Percentiles rank a stretch among this genome's conserved stretches.
Conservation (phyloP, 805 yeast species). For the Ogataea salicorniae region DNA sequence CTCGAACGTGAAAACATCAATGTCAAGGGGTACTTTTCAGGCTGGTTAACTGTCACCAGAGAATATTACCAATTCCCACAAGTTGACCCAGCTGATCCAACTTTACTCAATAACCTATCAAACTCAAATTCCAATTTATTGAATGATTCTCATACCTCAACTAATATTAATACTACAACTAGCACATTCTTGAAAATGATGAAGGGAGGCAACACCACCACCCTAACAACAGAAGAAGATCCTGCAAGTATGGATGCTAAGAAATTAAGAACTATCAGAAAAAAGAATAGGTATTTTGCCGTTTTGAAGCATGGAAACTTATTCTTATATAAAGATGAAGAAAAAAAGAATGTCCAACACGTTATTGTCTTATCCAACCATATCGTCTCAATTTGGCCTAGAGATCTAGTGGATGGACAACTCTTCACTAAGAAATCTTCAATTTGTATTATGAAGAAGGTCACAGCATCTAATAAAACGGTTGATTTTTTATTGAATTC, state of each 20-base stretch:
- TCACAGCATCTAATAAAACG: slow-evolving; percentile 34
- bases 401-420: slow-evolving; percentile 65
- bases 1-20: slow-evolving; percentile 59
- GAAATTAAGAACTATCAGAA: slow-evolving; percentile 35
- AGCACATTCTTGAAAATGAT: slow-evolving; percentile 16
- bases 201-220: slow-evolving; percentile 8
- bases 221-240: slow-evolving; percentile 9
- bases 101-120: slow-evolving; percentile 17
- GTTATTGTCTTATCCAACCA: slow-evolving; percentile 72
- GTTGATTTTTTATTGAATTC: slow-evolving; percentile 34
- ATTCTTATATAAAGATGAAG: slow-evolving; percentile 74
- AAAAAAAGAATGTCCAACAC: slow-evolving; percentile 60
- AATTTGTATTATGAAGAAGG: slow-evolving; percentile 60
- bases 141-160: not conserved
- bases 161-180: not conserved
- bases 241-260: slow-evolving; percentile 32
- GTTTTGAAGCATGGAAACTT: slow-evolving; percentile 83
- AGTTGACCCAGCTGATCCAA: slow-evolving; percentile 27
- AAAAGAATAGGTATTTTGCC: slow-evolving; percentile 61
- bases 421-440: slow-evolving; percentile 78
- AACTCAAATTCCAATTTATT: not conserved
- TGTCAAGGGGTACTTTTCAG: slow-evolving; percentile 56
- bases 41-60: slow-evolving; percentile 82
- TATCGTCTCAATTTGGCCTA: slow-evolving; percentile 82
- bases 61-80: slow-evolving; percentile 59